These are phyloP conservation scores for Talaromyces islandicus DNA, from an alignment of 2,329 filamentous ascomycete species.

Conservation along the genomic window DNA sequence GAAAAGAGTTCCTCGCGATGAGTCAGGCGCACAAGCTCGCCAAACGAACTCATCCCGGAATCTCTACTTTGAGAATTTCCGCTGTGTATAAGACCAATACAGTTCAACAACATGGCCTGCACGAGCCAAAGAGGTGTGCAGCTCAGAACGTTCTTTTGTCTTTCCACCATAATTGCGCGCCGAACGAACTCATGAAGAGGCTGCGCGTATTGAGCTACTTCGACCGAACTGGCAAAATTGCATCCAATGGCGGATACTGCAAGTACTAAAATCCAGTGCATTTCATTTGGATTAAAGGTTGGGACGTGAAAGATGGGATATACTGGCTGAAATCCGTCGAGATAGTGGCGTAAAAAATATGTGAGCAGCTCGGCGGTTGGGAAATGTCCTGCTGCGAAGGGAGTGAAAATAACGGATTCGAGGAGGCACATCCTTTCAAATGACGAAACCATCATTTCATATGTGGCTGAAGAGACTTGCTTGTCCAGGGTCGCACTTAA, in stretches of 20 bases:
- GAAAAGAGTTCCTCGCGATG: constrained; percentile 18
- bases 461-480: constrained; percentile 19
- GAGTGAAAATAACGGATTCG: constrained; percentile 22
- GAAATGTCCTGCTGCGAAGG: constrained; percentile 27
- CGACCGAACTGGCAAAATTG: constrained; percentile 23
- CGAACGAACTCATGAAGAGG: constrained; percentile 39
- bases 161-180: constrained; percentile 31
- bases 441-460: constrained; percentile 23
- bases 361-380: constrained; percentile 21
- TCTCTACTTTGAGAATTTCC: constrained; percentile 18
- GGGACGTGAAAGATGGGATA: constrained; percentile 36
- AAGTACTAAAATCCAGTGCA: constrained; percentile 36
- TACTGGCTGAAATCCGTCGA: constrained; percentile 33
- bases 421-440: constrained; percentile 27
- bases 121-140: constrained; percentile 21
- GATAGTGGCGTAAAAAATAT: constrained; percentile 29
- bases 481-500: constrained; percentile 11
- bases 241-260: constrained; percentile 37
- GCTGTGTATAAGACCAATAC: constrained; percentile 26
- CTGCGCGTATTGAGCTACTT: constrained; percentile 22
- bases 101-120: constrained; percentile 27
- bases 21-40: constrained; percentile 22
- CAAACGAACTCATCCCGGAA: constrained; percentile 20
- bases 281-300: constrained; percentile 29
- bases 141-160: constrained; percentile 17